Evolutionary conservation across 2,329 filamentous ascomycete genomes (phyloP).

Genomic region (Colletotrichum liriopes): DNA sequence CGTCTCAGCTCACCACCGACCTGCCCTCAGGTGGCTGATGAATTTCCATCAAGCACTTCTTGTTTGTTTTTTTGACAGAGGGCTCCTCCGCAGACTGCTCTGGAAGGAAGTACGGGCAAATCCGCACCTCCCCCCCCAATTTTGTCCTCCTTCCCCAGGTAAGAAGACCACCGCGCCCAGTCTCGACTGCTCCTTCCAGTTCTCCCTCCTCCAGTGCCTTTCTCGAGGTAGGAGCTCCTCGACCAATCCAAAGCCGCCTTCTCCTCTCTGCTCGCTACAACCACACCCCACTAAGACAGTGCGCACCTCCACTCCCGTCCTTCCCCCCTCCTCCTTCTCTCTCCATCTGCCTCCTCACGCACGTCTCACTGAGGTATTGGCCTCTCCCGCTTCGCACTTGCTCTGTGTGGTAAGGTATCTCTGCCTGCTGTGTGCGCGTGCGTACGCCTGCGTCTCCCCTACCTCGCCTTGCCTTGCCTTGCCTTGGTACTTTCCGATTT

Average conservation of each 20-base stretch:
- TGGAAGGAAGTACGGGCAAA: neutral
- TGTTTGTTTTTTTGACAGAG: neutral
- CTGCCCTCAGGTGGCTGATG: constrained; percentile 5
- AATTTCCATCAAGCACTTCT: neutral
- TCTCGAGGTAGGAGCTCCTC: constrained; percentile 13
- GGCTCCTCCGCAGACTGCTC: neutral
- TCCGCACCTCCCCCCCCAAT: neutral
- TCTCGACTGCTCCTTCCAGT: neutral
- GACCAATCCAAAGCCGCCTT: neutral
- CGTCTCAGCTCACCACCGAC: constrained; percentile 35
- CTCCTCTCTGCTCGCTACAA: constrained; percentile 10
- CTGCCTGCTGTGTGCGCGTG: constrained; percentile 5
- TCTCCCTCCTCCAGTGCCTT: constrained; percentile 9
- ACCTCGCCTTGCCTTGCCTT: constrained; percentile 27
- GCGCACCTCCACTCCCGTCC: constrained; percentile 16
- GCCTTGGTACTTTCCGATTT: neutral
- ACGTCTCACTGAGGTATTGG: constrained; percentile 10
- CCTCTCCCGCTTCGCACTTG: constrained; percentile 28
- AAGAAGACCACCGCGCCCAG: neutral
- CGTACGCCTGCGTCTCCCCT: constrained; percentile 18
- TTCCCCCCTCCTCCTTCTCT: neutral
- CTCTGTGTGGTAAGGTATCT: constrained; percentile 14
- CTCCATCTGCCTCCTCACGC: constrained; percentile 1
- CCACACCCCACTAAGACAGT: constrained; percentile 21
- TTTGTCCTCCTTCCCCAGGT: neutral